These are phyloP conservation scores for Phyllostachys edulis DNA, from an alignment of 176 grass and related monocot species.

Conservation along the genomic window DNA sequence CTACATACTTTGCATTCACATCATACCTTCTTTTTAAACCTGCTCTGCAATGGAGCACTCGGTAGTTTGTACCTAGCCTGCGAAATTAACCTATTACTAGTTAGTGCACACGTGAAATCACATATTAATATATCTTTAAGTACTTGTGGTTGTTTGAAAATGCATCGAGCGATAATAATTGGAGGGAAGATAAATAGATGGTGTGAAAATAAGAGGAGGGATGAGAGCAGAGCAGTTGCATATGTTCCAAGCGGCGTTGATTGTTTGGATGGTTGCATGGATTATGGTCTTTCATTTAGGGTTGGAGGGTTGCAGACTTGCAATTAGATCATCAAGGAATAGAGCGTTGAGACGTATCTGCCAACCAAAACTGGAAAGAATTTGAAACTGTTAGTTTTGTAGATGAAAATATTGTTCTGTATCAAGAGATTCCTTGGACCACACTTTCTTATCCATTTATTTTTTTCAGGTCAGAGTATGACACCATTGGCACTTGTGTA, in stretches of 20 bases:
- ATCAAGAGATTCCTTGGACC: neutral
- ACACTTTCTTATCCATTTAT: slow-evolving; percentile 1
- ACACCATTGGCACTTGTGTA: slow-evolving; percentile 86
- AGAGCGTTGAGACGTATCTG: neutral
- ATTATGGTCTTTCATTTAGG: slow-evolving; percentile 6
- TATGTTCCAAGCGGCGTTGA: neutral
- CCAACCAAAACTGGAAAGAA: neutral
- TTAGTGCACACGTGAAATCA: neutral
- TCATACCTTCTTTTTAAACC: neutral
- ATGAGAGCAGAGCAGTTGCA: neutral
- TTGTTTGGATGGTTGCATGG: neutral
- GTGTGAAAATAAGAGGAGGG: neutral
- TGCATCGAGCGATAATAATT: neutral
- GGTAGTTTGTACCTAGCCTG: neutral
- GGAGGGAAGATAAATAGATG: neutral
- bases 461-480: slow-evolving; percentile 88
- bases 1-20: neutral
- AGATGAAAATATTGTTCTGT: slow-evolving; percentile 1
- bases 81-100: neutral
- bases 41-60: neutral
- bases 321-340: neutral
- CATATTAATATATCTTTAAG: slow-evolving; percentile 1
- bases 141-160: neutral
- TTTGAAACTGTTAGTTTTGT: neutral
- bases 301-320: neutral